phyloP scores from a whole-genome alignment of 768 basidiomycete genomes.

The Phylloporus sp. region DNA sequence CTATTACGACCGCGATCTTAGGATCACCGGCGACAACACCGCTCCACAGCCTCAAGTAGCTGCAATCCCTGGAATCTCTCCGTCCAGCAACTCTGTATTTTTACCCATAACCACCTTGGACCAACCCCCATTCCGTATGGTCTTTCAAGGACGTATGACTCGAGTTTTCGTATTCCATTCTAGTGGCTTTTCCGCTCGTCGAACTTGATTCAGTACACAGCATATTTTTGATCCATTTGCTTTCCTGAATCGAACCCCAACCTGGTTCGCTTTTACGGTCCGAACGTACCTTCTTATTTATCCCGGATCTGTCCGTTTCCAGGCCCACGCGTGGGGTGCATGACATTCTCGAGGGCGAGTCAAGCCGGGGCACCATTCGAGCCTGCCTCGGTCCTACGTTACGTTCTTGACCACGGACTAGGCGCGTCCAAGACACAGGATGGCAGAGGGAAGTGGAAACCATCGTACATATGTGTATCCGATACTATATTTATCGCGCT shows the following conservation, averaged over 20 bases:
- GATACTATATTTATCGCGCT: conserved; percentile 20
- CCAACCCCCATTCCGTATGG: conserved; percentile 15
- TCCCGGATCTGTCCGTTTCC: conserved; percentile 18
- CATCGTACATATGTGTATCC: conserved; percentile 19
- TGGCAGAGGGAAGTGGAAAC: neutral
- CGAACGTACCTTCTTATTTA: conserved; percentile 23
- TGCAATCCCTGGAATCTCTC: conserved; percentile 8
- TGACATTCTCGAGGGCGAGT: conserved; percentile 6
- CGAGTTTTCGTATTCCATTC: conserved; percentile 18
- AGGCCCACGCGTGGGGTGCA: conserved; percentile 2
- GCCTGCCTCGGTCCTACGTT: neutral
- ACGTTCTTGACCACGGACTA: conserved; percentile 4
- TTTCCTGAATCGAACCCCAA: conserved; percentile 17
- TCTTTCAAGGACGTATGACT: conserved; percentile 20
- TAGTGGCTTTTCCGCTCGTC: conserved; percentile 12
- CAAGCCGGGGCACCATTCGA: neutral
- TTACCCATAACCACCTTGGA: conserved; percentile 33
- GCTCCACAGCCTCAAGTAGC: conserved; percentile 18
- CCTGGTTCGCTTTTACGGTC: conserved; percentile 8
- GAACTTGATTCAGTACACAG: conserved; percentile 16
- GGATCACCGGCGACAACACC: conserved; percentile 19
- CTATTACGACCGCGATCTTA: conserved; percentile 21
- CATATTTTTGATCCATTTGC: conserved; percentile 12
- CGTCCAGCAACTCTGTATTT: conserved; percentile 26
- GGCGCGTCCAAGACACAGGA: conserved; percentile 6